Conservation (phyloP, 495 filamentous ascomycete species). For the Jackrogersella multiformis region DNA sequence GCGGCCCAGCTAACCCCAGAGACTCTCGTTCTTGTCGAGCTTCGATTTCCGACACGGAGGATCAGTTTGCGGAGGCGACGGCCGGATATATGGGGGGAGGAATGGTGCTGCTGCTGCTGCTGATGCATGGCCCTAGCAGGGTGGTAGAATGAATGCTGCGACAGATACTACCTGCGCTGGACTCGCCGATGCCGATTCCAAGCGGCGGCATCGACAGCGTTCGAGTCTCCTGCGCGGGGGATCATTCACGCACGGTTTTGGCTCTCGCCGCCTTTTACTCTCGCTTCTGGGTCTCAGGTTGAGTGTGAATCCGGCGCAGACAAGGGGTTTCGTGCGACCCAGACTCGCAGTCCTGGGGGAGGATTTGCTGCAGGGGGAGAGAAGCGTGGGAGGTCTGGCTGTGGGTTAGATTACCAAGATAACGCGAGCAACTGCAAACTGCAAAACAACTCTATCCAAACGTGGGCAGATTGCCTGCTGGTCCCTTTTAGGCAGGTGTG, state of each 20-base stretch:
- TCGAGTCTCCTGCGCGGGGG: neutral
- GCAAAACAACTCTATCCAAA: slow-evolving; percentile 42
- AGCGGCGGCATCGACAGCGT: neutral
- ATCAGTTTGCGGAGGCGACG: slow-evolving; percentile 3
- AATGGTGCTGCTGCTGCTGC: too few species aligned
- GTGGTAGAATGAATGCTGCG: slow-evolving; percentile 5
- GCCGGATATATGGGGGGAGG: neutral
- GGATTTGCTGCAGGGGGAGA: slow-evolving; percentile 35
- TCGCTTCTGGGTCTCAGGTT: slow-evolving; percentile 28
- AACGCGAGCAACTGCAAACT: slow-evolving; percentile 35
- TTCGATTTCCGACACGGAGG: slow-evolving; percentile 1
- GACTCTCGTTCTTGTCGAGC: neutral
- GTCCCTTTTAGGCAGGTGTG: slow-evolving; percentile 36
- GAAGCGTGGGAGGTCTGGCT: neutral
- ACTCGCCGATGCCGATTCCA: slow-evolving; percentile 5
- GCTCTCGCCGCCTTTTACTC: neutral
- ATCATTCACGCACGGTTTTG: slow-evolving; percentile 9
- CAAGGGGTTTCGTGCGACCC: slow-evolving; percentile 9
- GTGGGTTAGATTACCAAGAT: slow-evolving; percentile 15
- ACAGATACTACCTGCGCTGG: slow-evolving; percentile 4
- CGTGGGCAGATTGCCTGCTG: slow-evolving; percentile 16
- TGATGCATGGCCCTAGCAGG: neutral
- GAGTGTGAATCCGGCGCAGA: slow-evolving; percentile 14
- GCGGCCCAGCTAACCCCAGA: neutral
- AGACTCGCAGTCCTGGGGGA: slow-evolving; percentile 15